Conservation (phyloP, 2,329 filamentous ascomycete species). For the Pseudogymnoascus sp. region DNA sequence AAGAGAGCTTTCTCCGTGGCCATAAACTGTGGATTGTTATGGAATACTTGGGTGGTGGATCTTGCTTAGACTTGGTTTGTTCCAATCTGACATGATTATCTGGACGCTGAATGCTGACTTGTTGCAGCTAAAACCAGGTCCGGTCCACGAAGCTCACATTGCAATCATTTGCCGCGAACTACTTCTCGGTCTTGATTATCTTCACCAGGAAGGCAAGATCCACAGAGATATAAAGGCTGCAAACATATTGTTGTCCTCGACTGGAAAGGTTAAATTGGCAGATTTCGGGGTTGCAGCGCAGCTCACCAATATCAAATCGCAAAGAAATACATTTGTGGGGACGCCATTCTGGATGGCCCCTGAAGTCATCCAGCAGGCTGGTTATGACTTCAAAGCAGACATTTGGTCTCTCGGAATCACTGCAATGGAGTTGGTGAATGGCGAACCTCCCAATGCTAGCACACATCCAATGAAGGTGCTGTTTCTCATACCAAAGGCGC, state of each 20-base stretch:
- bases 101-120: conserved; percentile 13
- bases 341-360: conserved; percentile 98
- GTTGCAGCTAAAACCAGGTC: conserved; percentile 72
- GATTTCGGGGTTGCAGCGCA: conserved; percentile 97
- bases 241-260: conserved; percentile 85
- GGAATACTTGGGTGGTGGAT: conserved; percentile 94
- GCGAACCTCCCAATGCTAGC: conserved; percentile 78
- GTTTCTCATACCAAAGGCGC: conserved; percentile 82
- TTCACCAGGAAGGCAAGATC: conserved; percentile 90
- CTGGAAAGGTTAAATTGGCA: conserved; percentile 86
- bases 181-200: conserved; percentile 80
- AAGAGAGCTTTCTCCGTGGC: conserved; percentile 88
- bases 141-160: conserved; percentile 82
- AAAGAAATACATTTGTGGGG: conserved; percentile 94
- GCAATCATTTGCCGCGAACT: conserved; percentile 91
- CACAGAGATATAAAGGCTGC: conserved; percentile 96
- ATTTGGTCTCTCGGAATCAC: conserved; percentile 92
- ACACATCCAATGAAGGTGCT: conserved; percentile 92
- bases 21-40: conserved; percentile 99
- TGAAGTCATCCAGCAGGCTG: conserved; percentile 83
- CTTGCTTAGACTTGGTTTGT: conserved; percentile 79
- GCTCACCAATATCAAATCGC: conserved; percentile 93
- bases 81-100: background rate
- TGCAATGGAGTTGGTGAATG: conserved; percentile 79
- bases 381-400: conserved; percentile 80